phyloP scores from a whole-genome alignment of 164 flowering plant genomes.

The Hamamelis virginiana region DNA sequence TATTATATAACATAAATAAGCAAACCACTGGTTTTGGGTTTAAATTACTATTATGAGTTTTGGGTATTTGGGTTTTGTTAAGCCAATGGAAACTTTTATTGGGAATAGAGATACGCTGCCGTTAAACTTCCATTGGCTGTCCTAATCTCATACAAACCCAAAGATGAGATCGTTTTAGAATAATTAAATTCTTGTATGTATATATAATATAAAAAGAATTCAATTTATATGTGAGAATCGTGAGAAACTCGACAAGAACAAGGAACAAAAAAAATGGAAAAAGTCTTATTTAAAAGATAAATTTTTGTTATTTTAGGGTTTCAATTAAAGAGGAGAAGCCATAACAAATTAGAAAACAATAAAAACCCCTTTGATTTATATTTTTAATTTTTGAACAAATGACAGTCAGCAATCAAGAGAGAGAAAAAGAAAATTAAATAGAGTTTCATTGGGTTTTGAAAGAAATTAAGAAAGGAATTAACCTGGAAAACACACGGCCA shows the following conservation, averaged over 20 bases:
- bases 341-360: background rate
- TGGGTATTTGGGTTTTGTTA: background rate
- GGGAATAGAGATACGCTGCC: slow-evolving; percentile 4
- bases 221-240: background rate
- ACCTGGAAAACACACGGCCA: slow-evolving; percentile 98
- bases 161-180: slow-evolving; percentile 15
- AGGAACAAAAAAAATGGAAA: background rate
- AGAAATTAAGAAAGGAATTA: background rate
- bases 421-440: background rate
- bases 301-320: background rate
- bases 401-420: background rate
- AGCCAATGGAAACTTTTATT: slow-evolving; percentile 12
- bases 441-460: no score
- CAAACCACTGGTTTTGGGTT: background rate
- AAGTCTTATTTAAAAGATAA: background rate
- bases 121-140: slow-evolving; percentile 11
- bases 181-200: no score
- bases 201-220: no score
- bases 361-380: background rate
- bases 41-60: background rate
- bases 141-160: slow-evolving; percentile 3
- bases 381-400: background rate
- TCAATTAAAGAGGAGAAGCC: background rate
- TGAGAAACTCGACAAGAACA: background rate
- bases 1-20: background rate